A percentile compares a stretch with the other conserved stretches of the same genome.
phyloP scores from a whole-genome alignment of 768 basidiomycete species.

The Gautieria morchelliformis region DNA sequence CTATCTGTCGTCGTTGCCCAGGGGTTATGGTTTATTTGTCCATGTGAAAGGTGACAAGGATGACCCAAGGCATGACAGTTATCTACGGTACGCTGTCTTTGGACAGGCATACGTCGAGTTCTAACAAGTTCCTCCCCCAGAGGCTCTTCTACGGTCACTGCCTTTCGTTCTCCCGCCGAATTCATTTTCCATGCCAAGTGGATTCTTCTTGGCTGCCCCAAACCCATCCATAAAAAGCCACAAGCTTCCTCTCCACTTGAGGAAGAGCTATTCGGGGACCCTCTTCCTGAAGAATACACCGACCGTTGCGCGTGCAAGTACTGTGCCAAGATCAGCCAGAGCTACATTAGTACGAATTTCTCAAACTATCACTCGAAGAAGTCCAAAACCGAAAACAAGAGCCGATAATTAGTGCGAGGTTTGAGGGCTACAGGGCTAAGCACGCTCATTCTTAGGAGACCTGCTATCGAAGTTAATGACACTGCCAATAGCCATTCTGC shows the following conservation, averaged over 20 bases:
- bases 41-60: slow-evolving; percentile 3
- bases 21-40: not conserved
- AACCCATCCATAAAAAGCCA: not conserved
- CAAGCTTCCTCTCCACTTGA: not conserved
- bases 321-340: not conserved
- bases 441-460: too few relatives aligned
- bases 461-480: too few relatives aligned
- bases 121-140: not conserved
- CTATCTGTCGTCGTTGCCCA: not conserved
- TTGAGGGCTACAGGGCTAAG: not conserved
- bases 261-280: not conserved
- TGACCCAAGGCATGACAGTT: slow-evolving; percentile 2
- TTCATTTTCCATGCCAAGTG: slow-evolving; percentile 10
- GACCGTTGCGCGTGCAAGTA: slow-evolving; percentile 7
- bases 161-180: slow-evolving; percentile 7
- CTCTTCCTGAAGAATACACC: slow-evolving; percentile 1
- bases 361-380: slow-evolving; percentile 4
- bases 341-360: slow-evolving; percentile 1
- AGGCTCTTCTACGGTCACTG: not conserved
- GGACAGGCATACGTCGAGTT: not conserved
- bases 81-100: not conserved
- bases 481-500: too few relatives aligned
- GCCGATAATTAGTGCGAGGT: not conserved
- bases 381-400: not conserved
- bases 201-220: slow-evolving; percentile 5